Conservation (phyloP, 2,329 filamentous ascomycete species). For the Graphilbum ipis-grandicollis region DNA sequence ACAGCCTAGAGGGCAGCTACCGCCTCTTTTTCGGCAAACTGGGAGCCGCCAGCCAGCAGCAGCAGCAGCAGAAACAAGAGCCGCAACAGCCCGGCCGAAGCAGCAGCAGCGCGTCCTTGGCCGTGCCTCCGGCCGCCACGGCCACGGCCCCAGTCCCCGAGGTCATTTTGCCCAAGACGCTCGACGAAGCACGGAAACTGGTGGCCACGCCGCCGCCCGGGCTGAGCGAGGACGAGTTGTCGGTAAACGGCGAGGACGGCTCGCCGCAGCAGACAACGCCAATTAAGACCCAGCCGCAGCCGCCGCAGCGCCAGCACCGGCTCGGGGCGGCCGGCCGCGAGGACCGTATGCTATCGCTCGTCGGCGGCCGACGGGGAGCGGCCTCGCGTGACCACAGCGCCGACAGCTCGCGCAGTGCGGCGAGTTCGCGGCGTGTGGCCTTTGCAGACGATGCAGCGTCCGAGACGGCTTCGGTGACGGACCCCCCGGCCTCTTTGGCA, state of each 20-base stretch:
- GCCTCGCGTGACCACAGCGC: slow-evolving; percentile 50
- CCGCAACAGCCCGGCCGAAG: slow-evolving; percentile 14
- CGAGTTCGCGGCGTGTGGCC: slow-evolving; percentile 30
- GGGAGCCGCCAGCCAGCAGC: slow-evolving; percentile 15
- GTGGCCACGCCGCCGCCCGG: slow-evolving; percentile 54
- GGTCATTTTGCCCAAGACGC: slow-evolving; percentile 61
- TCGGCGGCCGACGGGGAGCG: slow-evolving; percentile 36
- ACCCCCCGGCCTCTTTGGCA: too few species aligned
- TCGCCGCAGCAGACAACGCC: not conserved
- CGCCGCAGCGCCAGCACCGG: not conserved
- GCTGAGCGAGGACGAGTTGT: slow-evolving; percentile 39
- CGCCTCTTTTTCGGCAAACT: slow-evolving; percentile 83
- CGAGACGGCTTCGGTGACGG: slow-evolving; percentile 12
- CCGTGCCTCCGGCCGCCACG: slow-evolving; percentile 80
- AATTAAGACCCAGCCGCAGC: too few species aligned
- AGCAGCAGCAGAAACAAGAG: not conserved
- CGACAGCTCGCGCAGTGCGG: slow-evolving; percentile 52
- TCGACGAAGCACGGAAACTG: slow-evolving; percentile 82
- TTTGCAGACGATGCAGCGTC: slow-evolving; percentile 20
- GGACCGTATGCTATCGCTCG: slow-evolving; percentile 53
- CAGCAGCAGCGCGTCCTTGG: slow-evolving; percentile 42
- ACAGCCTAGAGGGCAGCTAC: slow-evolving; percentile 79
- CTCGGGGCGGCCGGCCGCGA: slow-evolving; percentile 30
- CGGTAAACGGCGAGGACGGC: slow-evolving; percentile 40
- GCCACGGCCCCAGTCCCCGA: slow-evolving; percentile 68